Evolutionary conservation across 169 alveolate genomes (phyloP).

Genomic region (Plasmodium malariae): DNA sequence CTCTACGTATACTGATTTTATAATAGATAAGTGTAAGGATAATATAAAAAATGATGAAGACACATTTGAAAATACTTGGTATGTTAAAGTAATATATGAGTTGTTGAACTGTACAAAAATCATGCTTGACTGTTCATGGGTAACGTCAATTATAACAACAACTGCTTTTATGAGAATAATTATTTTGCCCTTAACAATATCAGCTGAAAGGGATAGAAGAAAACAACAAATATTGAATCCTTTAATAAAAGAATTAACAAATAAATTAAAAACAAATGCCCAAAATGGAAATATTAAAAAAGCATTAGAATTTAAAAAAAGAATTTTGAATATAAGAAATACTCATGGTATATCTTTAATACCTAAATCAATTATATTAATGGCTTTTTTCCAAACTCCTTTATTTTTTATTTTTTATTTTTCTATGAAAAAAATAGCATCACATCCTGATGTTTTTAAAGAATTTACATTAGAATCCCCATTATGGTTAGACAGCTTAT

Average conservation of each 20-base stretch:
- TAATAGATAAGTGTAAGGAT: slow-evolving; percentile 42
- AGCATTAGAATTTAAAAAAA: slow-evolving; percentile 62
- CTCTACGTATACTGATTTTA: slow-evolving; percentile 40
- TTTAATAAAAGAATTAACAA: slow-evolving; percentile 78
- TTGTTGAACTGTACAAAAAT: slow-evolving; percentile 49
- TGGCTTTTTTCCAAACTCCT: slow-evolving; percentile 80
- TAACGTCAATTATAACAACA: slow-evolving; percentile 47
- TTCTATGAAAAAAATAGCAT: slow-evolving; percentile 81
- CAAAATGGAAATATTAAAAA: slow-evolving; percentile 72
- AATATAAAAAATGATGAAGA: slow-evolving; percentile 38
- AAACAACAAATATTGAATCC: slow-evolving; percentile 82
- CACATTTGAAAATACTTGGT: slow-evolving; percentile 50
- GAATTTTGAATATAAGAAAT: slow-evolving; percentile 78
- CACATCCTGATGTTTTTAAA: slow-evolving; percentile 78
- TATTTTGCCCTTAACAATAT: slow-evolving; percentile 81
- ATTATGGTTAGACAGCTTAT: slow-evolving; percentile 83
- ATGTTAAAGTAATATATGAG: slow-evolving; percentile 41
- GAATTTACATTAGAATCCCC: slow-evolving; percentile 82
- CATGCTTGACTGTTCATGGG: slow-evolving; percentile 55
- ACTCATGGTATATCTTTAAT: slow-evolving; percentile 75
- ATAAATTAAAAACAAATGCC: slow-evolving; percentile 78
- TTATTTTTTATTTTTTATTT: slow-evolving; percentile 83
- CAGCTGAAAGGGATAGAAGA: slow-evolving; percentile 83
- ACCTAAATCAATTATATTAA: slow-evolving; percentile 78
- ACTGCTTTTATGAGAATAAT: slow-evolving; percentile 79